phyloP scores from a whole-genome alignment of 2,329 filamentous ascomycete genomes.

The Cercospora beticola region DNA sequence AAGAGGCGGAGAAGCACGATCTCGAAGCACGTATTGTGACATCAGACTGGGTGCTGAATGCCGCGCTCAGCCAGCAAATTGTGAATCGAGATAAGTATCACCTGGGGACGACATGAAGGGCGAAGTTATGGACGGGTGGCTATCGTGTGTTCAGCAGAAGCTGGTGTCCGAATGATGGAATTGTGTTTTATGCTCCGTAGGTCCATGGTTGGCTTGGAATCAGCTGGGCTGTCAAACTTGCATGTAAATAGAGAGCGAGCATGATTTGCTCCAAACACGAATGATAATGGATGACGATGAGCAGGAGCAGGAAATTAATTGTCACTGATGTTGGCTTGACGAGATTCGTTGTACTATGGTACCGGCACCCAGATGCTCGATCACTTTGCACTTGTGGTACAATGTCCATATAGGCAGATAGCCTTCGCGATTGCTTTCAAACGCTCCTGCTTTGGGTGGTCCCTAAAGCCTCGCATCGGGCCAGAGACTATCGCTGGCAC shows the following conservation, averaged over 20 bases:
- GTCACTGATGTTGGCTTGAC: background rate
- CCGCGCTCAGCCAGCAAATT: constrained; percentile 83
- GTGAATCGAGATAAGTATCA: constrained; percentile 36
- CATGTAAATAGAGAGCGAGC: background rate
- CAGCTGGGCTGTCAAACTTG: background rate
- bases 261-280: background rate
- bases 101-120: constrained; percentile 22
- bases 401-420: no score
- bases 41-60: constrained; percentile 85
- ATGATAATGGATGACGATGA: background rate
- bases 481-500: no score
- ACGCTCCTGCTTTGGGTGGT: no score
- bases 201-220: background rate
- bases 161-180: background rate
- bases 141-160: background rate
- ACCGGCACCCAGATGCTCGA: background rate
- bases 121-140: background rate
- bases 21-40: constrained; percentile 79
- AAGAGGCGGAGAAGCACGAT: constrained; percentile 73
- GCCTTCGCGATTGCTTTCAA: no score
- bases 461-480: no score
- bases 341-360: background rate
- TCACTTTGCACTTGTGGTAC: background rate
- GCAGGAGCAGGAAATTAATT: background rate
- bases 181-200: background rate